Base-by-base conservation (phyloP, 2,329 filamentous ascomycete genomes). In the Cytospora piceicola region DNA sequence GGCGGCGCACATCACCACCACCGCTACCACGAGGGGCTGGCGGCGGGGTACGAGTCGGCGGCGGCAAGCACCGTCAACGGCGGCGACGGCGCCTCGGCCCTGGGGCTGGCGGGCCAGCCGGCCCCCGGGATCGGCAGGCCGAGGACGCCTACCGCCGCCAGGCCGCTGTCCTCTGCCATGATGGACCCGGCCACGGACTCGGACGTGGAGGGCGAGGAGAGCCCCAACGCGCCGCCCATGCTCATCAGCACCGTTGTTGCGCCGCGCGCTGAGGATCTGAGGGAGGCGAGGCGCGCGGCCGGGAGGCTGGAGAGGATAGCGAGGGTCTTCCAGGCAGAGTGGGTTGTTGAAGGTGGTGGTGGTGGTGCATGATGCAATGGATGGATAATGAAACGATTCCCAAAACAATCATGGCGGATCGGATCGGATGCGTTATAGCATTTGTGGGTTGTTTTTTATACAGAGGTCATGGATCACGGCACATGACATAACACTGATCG, bases 171-270 rank as follows among this genome's bases (percentile, higher is more conserved):
- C 2, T 46, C 46, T 12, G 57, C 17, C 1, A 4, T 61, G 39
- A 5, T 61, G 39, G 60, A 56, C 2, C 52, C 49, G 27, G 17
- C 17, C 17, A 15, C 12, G 29, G 54, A n/a, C 14, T 32, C 8
- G 9, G 36, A 30, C 0, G 49, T 7, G 0, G 69, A 67, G 22
- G 70, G 67, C 22, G 70, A 68, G 53, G 70, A 69, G n/a, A 63
- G 59, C 24, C 61, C 60, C 58, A 65, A 79, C 68, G 73, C 74
- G 6, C 79, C 83, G 30, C 86, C 86, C 14, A 76, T 85, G 73
- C 79, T 89, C 15, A 76, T 88, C 32, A 80, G 81, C 24, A 75
- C 87, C 12, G 83, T 88, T 0, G 80, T 87, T 4, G 84, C 85
- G 1, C 77, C 78, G 6, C 77, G 77, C 3, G 75, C 80, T 0